Evolutionary conservation across 306 rosid species (phyloP).

Genomic region (Malus domestica): DNA sequence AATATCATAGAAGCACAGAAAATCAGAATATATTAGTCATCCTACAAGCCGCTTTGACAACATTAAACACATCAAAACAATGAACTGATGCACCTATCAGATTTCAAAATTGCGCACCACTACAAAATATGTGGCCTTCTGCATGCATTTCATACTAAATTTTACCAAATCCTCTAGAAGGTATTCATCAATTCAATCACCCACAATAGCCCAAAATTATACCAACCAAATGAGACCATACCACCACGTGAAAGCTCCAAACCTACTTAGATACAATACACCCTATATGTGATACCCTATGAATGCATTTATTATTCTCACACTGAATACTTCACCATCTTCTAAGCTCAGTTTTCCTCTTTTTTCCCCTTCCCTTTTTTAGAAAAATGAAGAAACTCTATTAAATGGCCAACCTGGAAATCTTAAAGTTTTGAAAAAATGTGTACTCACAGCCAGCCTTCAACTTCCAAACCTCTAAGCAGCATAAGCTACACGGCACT

Average conservation of each 20-base stretch:
- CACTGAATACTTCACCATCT: not conserved
- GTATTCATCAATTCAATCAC: not conserved
- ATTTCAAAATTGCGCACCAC: not conserved
- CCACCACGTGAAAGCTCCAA: not conserved
- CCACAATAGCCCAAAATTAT: not conserved
- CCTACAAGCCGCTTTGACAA: not conserved
- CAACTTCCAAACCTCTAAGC: not conserved
- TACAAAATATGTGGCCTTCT: not conserved
- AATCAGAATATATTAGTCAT: not conserved
- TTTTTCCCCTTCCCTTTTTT: too few relatives aligned
- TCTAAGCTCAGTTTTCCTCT: not conserved
- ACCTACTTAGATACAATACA: not conserved
- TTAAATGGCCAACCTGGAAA: not conserved
- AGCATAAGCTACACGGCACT: not conserved
- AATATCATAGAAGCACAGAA: not conserved
- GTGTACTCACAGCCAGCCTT: not conserved
- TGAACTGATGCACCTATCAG: not conserved
- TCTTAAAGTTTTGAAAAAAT: not conserved
- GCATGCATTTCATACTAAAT: not conserved
- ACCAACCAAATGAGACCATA: not conserved
- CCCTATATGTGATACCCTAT: not conserved
- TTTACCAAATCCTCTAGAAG: not conserved
- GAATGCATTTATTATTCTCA: not conserved
- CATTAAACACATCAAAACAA: not conserved
- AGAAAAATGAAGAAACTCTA: not conserved